Base-by-base conservation (phyloP, 1,139 yeast species). In the Protomyces inundatus region DNA sequence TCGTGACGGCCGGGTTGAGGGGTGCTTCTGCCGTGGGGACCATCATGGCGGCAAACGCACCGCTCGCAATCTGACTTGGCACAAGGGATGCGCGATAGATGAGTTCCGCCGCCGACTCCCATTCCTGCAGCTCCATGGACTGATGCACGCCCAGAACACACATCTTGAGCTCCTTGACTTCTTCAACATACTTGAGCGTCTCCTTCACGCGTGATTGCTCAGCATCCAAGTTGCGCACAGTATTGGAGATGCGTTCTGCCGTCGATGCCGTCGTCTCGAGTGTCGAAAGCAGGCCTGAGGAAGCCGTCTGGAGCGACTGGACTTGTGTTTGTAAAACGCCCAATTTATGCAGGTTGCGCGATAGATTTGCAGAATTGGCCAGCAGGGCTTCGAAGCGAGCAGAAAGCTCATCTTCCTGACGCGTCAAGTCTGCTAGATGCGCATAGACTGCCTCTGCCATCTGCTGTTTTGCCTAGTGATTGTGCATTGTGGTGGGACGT, bases 11-110 rank as follows among this genome's bases (percentile, higher is more conserved):
- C 0, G 98, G 98, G 61, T 82, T 77, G 64, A 89, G 96, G 0
- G 97, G 97, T n/a, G 90, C 81, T 63, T 89, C 95, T 6, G 88
- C 80, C 0, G 96, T 85, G 0, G 99, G 98, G n/a, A 93, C 93
- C 71, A 88, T 89, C 55, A 81, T 84, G 59, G 85, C 82, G 1
- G 96, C 93, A 74, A 86, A 90, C 65, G 81, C 78, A n/a, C 96
- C 91, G 10, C 74, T 77, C 32, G 88, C 73, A 12, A 82, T 71
- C 1, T 77, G 79, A 0, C 73, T 68, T 0, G 95, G 89, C 39
- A 88, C 75, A 35, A 77, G 71, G 32, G 82, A 76, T 7, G 84
- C 84, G 35, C 80, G 78, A 30, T 79, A 72, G 9, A 90, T 84
- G 54, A 88, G 82, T 63, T 77, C 76, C 0, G 96, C 90, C 0